Percentiles rank a stretch among this genome's conserved stretches.
Conservation (phyloP, 2,329 filamentous ascomycete species). For the Colletotrichum sp. region DNA sequence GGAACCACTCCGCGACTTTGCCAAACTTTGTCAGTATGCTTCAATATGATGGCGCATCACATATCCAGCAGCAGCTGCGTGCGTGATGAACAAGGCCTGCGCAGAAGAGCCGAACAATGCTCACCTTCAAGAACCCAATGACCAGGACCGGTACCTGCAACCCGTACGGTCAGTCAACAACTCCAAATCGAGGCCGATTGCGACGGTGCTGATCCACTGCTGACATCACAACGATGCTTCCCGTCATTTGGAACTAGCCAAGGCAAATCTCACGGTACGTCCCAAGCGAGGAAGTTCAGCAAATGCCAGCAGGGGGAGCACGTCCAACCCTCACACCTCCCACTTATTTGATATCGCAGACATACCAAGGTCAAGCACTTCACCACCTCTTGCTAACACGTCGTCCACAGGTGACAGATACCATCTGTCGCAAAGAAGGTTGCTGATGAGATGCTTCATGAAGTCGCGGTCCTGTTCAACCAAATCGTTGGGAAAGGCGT, state of each 20-base stretch:
- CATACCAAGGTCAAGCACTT: constrained; percentile 53
- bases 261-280: background rate
- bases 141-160: constrained; percentile 53
- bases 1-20: constrained; percentile 53
- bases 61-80: background rate
- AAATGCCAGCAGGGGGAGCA: background rate
- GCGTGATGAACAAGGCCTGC: background rate
- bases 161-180: constrained; percentile 18
- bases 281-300: background rate
- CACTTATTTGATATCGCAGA: background rate
- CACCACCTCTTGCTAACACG: constrained; percentile 39
- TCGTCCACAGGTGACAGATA: constrained; percentile 50
- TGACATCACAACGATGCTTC: background rate
- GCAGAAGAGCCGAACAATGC: constrained; percentile 24
- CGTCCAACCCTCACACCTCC: background rate
- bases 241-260: background rate
- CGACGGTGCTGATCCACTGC: background rate
- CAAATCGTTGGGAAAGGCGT: constrained; percentile 48
- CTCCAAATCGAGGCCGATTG: background rate
- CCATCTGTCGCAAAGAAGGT: constrained; percentile 41
- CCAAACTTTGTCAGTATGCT: constrained; percentile 11
- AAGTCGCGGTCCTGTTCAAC: constrained; percentile 46
- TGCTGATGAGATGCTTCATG: constrained; percentile 43
- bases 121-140: constrained; percentile 56
- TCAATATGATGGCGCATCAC: background rate